phyloP scores from a whole-genome alignment of 129 eudicot genomes.

The Escallonia herrerae region DNA sequence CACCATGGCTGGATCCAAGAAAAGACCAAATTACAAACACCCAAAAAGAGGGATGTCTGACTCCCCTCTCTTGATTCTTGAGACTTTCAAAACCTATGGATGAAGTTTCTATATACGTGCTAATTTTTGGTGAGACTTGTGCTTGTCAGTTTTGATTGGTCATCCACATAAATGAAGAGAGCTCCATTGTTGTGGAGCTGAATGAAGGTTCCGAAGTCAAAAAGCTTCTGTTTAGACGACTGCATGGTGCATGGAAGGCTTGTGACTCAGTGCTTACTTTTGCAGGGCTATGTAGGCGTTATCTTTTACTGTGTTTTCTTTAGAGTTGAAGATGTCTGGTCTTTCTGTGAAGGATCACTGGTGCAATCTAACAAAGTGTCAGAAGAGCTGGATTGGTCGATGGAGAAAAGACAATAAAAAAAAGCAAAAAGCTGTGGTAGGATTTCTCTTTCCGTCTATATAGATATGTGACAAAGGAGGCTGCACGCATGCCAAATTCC shows the following conservation, averaged over 20 bases:
- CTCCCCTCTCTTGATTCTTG: background rate
- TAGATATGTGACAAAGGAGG: background rate
- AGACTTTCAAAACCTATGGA: background rate
- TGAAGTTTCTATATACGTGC: background rate
- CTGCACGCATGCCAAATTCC: background rate
- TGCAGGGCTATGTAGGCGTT: slow-evolving; percentile 19
- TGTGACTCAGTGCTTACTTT: slow-evolving; percentile 15
- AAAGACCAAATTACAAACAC: slow-evolving; percentile 2
- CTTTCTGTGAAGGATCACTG: slow-evolving; percentile 1
- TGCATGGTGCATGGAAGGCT: slow-evolving; percentile 5
- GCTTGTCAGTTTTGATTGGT: background rate
- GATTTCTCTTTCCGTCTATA: background rate
- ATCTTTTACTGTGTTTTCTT: slow-evolving; percentile 21
- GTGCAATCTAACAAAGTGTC: slow-evolving; percentile 22
- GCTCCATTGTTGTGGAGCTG: background rate
- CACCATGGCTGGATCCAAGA: slow-evolving; percentile 4
- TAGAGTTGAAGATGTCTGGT: background rate
- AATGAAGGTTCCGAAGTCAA: slow-evolving; percentile 4
- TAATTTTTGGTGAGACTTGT: background rate
- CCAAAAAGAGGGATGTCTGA: background rate
- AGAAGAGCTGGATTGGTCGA: slow-evolving; percentile 14
- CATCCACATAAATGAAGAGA: background rate
- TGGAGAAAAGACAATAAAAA: background rate
- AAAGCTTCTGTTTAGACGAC: slow-evolving; percentile 6
- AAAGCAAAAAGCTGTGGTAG: slow-evolving; percentile 7